Evolutionary conservation across 1,284 basidiomycete genomes (phyloP).

Genomic region (Marasmius tenuissimus): DNA sequence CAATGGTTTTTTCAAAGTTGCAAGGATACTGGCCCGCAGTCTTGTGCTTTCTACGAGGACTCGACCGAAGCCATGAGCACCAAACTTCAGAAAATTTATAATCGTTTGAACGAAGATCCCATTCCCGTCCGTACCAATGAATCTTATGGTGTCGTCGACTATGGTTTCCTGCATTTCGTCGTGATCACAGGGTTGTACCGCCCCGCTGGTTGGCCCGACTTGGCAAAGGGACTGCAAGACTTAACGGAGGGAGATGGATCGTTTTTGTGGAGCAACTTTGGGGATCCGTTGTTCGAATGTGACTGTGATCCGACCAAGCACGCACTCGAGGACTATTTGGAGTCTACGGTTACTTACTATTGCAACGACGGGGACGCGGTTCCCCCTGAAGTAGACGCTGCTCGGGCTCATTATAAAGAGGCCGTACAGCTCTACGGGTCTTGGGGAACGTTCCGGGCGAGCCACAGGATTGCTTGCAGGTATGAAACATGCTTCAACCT

Average conservation of each 20-base stretch:
- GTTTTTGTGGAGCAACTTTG: constrained; percentile 9
- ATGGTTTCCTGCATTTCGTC: constrained; percentile 6
- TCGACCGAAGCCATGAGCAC: constrained; percentile 9
- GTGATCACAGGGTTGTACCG: constrained; percentile 14
- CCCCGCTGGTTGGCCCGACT: constrained; percentile 9
- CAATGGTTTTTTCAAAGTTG: constrained; percentile 16
- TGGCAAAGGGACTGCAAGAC: constrained; percentile 17
- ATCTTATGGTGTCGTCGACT: constrained; percentile 17
- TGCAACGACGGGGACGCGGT: neutral
- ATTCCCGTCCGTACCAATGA: constrained; percentile 13
- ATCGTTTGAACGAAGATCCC: constrained; percentile 9
- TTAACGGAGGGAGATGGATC: constrained; percentile 15
- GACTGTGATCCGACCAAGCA: constrained; percentile 7
- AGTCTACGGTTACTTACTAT: neutral
- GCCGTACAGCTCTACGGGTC: neutral
- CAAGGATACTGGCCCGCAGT: constrained; percentile 13
- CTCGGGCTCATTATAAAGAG: neutral
- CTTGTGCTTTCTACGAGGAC: constrained; percentile 16
- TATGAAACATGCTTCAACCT: neutral
- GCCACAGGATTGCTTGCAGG: constrained; percentile 9
- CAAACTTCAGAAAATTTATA: constrained; percentile 11
- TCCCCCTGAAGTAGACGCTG: neutral
- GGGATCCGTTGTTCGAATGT: constrained; percentile 11
- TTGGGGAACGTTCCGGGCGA: constrained; percentile 15
- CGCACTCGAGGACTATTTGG: neutral